These are phyloP conservation scores for Postia placenta DNA, from an alignment of 768 basidiomycete species.

Conservation along the genomic window DNA sequence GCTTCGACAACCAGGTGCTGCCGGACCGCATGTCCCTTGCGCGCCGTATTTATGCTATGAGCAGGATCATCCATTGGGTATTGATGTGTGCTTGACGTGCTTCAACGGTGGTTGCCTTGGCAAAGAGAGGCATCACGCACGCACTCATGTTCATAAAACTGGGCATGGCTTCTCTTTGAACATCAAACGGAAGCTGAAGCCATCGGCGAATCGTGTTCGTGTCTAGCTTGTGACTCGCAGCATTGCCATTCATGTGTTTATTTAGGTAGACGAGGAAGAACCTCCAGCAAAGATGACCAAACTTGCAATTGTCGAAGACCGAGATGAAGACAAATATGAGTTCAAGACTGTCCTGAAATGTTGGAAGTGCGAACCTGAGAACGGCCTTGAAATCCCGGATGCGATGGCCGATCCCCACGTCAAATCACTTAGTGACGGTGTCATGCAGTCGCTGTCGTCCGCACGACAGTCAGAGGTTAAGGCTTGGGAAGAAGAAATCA, in stretches of 20 bases:
- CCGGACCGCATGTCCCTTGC: background rate
- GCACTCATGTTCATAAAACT: slow-evolving; percentile 62
- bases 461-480: slow-evolving; percentile 92
- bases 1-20: slow-evolving; percentile 86
- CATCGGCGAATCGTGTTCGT: slow-evolving; percentile 60
- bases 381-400: slow-evolving; percentile 41
- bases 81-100: slow-evolving; percentile 88
- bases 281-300: slow-evolving; percentile 89
- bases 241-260: background rate
- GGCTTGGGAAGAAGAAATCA: slow-evolving; percentile 96
- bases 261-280: slow-evolving; percentile 64
- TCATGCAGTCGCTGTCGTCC: slow-evolving; percentile 81
- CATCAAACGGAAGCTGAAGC: slow-evolving; percentile 67
- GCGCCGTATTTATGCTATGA: background rate
- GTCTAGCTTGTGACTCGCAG: background rate
- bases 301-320: slow-evolving; percentile 81
- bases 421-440: slow-evolving; percentile 50
- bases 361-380: slow-evolving; percentile 60
- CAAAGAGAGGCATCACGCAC: slow-evolving; percentile 61
- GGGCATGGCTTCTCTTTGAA: slow-evolving; percentile 78
- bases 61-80: slow-evolving; percentile 67
- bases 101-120: slow-evolving; percentile 90
- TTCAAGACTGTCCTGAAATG: slow-evolving; percentile 60
- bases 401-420: slow-evolving; percentile 37
- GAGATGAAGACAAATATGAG: slow-evolving; percentile 86